Conservation (phyloP, 1,139 yeast species). For the Diutina catenulata region DNA sequence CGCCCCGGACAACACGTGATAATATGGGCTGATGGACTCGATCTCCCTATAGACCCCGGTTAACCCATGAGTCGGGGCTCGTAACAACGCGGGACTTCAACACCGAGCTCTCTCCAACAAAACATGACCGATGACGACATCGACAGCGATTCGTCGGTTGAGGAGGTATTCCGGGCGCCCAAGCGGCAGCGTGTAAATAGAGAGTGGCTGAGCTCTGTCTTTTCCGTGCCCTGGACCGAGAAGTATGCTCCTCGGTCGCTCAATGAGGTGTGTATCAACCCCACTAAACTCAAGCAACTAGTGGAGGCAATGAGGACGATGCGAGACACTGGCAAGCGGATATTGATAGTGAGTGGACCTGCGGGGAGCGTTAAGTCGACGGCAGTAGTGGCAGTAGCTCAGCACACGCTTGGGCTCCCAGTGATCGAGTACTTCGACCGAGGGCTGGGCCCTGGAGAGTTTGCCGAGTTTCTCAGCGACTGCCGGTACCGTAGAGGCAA, state of each 20-base stretch:
- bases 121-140: no score
- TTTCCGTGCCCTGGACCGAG: neutral
- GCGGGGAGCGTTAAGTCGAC: slow-evolving; percentile 3
- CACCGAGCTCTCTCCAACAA: no score
- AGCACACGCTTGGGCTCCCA: neutral
- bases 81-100: no score
- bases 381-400: neutral
- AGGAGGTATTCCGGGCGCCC: no score
- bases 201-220: no score
- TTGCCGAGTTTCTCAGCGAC: neutral
- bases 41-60: no score
- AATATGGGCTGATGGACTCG: no score
- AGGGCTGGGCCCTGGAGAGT: neutral
- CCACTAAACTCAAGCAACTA: neutral
- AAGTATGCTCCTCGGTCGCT: neutral
- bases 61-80: no score
- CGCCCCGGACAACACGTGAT: no score
- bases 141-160: no score
- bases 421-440: slow-evolving; percentile 1
- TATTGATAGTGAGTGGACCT: neutral
- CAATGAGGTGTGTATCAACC: neutral
- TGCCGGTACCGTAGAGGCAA: neutral
- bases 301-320: neutral
- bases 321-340: neutral
- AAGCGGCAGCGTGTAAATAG: no score